A percentile compares a stretch with the other conserved stretches of the same genome.
Conservation (phyloP, 2,329 filamentous ascomycete genomes). For the Talaromyces sp. region DNA sequence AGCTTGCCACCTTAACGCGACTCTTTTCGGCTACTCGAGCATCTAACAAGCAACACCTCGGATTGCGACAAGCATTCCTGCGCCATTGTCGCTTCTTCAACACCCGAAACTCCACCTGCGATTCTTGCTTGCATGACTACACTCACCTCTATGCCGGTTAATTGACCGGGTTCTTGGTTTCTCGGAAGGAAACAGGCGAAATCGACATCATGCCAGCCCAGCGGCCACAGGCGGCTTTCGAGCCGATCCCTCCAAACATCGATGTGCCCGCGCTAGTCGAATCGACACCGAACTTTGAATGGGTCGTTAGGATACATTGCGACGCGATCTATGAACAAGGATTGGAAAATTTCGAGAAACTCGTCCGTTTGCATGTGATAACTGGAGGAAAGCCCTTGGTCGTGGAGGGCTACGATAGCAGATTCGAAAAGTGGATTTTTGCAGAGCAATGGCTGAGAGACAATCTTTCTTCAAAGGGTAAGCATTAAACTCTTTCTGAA, state of each 20-base stretch:
- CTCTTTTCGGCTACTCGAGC: not conserved
- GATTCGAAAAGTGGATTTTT: slow-evolving; percentile 75
- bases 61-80: not conserved
- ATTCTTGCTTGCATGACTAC: not conserved
- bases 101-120: no score
- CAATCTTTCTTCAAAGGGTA: slow-evolving; percentile 76
- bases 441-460: slow-evolving; percentile 75
- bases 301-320: slow-evolving; percentile 75
- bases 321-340: slow-evolving; percentile 76
- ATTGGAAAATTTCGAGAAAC: slow-evolving; percentile 76
- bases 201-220: slow-evolving; percentile 68
- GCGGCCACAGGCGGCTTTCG: slow-evolving; percentile 83
- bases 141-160: not conserved
- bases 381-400: slow-evolving; percentile 83
- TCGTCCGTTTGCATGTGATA: slow-evolving; percentile 80
- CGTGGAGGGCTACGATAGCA: slow-evolving; percentile 80
- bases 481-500: slow-evolving; percentile 28
- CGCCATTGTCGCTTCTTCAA: not conserved
- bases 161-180: not conserved
- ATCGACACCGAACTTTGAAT: slow-evolving; percentile 78
- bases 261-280: slow-evolving; percentile 75
- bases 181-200: not conserved
- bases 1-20: not conserved
- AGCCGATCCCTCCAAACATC: slow-evolving; percentile 83
- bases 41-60: not conserved